Evolutionary conservation across 2,329 filamentous ascomycete genomes (phyloP).

Genomic region (Epichloe brachyelytri): DNA sequence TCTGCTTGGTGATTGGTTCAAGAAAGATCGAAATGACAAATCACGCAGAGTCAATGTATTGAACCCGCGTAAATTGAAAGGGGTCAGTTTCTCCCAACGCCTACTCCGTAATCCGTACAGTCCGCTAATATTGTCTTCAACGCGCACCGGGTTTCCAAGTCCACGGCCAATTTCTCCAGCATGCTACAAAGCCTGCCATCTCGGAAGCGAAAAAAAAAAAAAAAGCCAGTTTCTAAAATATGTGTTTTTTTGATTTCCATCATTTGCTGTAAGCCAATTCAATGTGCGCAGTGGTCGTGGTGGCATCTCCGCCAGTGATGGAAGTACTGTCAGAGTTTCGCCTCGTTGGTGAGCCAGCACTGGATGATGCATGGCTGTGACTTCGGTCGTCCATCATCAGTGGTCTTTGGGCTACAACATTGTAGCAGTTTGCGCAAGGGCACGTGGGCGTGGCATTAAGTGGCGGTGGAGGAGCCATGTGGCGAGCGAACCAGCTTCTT

Average conservation of each 20-base stretch:
- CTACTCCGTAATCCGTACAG: too few species aligned
- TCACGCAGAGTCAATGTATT: too few species aligned
- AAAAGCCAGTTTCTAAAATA: neutral
- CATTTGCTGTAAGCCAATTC: neutral
- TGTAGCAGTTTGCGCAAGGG: constrained; percentile 19
- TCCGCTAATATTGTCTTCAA: too few species aligned
- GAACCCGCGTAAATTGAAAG: too few species aligned
- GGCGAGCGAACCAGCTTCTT: constrained; percentile 27
- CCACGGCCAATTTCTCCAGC: too few species aligned
- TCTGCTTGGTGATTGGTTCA: too few species aligned
- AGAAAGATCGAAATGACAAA: too few species aligned
- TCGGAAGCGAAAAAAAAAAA: too few species aligned
- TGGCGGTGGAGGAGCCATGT: constrained; percentile 26
- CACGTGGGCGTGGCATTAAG: constrained; percentile 21
- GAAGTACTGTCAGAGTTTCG: neutral
- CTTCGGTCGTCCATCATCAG: neutral
- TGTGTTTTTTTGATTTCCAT: neutral
- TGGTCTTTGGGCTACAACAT: constrained; percentile 1
- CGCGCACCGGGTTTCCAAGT: too few species aligned
- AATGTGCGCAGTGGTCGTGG: neutral
- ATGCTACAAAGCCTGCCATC: too few species aligned
- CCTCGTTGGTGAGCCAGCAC: neutral
- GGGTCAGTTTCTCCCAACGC: too few species aligned
- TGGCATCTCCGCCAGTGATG: neutral
- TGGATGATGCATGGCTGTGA: neutral